phyloP scores from a whole-genome alignment of 371 early-diverging fungal species.

The Syncephalastrum monosporum region DNA sequence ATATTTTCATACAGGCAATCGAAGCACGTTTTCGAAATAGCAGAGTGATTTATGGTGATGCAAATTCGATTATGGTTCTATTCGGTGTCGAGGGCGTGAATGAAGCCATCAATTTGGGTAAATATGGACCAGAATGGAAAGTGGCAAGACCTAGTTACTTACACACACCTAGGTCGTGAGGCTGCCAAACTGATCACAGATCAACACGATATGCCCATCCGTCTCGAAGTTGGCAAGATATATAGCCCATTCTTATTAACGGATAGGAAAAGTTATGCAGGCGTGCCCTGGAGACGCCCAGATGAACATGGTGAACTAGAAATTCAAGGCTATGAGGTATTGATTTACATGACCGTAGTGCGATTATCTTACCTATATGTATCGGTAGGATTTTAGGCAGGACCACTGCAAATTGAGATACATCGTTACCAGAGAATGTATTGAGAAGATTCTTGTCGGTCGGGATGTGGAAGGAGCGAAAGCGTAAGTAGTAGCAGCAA shows the following conservation, averaged over 20 bases:
- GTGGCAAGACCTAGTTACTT: no score
- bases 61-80: constrained; percentile 98
- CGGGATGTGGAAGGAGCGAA: constrained; percentile 91
- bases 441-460: constrained; percentile 91
- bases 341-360: no score
- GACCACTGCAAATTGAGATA: no score
- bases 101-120: no score
- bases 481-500: constrained; percentile 44
- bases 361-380: no score
- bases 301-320: constrained; percentile 95
- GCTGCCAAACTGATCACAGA: constrained; percentile 88
- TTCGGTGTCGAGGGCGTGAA: no score
- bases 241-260: constrained; percentile 98
- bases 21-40: constrained; percentile 77
- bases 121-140: no score
- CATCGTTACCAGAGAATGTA: constrained; percentile 90
- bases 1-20: constrained; percentile 86
- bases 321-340: constrained; percentile 98
- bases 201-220: constrained; percentile 93
- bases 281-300: constrained; percentile 95
- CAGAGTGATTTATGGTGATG: constrained; percentile 99
- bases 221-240: constrained; percentile 99
- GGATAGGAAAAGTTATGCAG: constrained; percentile 99
- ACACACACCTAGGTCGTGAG: constrained; percentile 46
- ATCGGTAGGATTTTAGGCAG: no score